These are phyloP conservation scores for Hericium coralloides DNA, from an alignment of 768 basidiomycete species.

Conservation along the genomic window DNA sequence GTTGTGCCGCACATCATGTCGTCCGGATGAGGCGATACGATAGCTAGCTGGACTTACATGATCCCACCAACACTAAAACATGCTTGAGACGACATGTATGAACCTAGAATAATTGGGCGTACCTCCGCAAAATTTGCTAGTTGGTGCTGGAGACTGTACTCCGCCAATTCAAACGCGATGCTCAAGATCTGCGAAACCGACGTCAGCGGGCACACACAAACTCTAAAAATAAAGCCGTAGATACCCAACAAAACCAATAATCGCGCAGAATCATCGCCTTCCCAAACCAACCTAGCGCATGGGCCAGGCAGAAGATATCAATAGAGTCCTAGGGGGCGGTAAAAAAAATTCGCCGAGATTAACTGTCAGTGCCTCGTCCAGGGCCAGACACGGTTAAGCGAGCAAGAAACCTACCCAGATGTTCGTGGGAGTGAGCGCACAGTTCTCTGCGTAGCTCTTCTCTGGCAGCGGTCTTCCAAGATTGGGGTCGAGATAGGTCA, in stretches of 20 bases:
- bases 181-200: constrained; percentile 56
- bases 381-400: neutral
- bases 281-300: constrained; percentile 84
- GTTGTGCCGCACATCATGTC: neutral
- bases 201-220: constrained; percentile 10
- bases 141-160: constrained; percentile 84
- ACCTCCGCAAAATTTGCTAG: constrained; percentile 86
- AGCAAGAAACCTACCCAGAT: constrained; percentile 48
- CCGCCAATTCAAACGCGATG: constrained; percentile 81
- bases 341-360: neutral
- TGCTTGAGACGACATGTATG: constrained; percentile 8
- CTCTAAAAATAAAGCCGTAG: constrained; percentile 14
- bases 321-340: constrained; percentile 53
- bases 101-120: constrained; percentile 22
- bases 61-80: constrained; percentile 81
- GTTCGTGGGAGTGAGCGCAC: constrained; percentile 48
- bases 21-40: constrained; percentile 1
- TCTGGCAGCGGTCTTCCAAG: constrained; percentile 71
- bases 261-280: constrained; percentile 86
- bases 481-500: constrained; percentile 66
- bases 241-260: constrained; percentile 92
- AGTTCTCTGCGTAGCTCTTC: constrained; percentile 82
- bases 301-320: constrained; percentile 83
- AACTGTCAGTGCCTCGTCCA: neutral
- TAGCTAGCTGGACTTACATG: constrained; percentile 45